Conservation (phyloP, 73 alveolate species). For the Uronychia binucleata region DNA sequence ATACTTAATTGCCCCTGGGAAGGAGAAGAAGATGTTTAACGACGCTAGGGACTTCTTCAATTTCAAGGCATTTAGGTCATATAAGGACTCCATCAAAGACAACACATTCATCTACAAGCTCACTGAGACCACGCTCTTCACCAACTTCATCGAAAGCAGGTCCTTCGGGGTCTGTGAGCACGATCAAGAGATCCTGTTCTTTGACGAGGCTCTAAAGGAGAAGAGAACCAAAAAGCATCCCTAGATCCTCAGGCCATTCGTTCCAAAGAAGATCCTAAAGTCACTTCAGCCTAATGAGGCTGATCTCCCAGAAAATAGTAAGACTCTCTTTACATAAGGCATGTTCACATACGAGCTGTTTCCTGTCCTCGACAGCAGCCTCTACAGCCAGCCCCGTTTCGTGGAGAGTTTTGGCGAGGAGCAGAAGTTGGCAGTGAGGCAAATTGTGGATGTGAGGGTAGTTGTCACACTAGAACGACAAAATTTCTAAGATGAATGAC, state of each 20-base stretch:
- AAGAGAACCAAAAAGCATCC: constrained; percentile 70
- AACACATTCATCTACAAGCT: constrained; percentile 55
- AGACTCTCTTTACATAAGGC: too few relatives aligned
- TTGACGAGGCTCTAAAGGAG: constrained; percentile 51
- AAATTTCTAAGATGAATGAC: constrained; percentile 59
- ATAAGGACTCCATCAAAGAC: constrained; percentile 54
- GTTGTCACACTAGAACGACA: constrained; percentile 24
- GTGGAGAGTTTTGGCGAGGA: constrained; percentile 43
- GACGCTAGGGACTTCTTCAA: constrained; percentile 76
- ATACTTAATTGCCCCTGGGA: constrained; percentile 65
- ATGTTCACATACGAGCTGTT: constrained; percentile 50
- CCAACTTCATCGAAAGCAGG: constrained; percentile 70
- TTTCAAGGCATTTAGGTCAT: constrained; percentile 38
- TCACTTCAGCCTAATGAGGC: constrained; percentile 59
- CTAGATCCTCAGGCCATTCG: constrained; percentile 34
- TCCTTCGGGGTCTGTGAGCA: constrained; percentile 56
- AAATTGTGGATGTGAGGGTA: constrained; percentile 6
- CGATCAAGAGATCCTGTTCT: constrained; percentile 60
- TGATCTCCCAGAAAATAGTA: constrained; percentile 43
- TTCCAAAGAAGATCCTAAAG: constrained; percentile 57
- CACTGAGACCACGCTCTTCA: constrained; percentile 72
- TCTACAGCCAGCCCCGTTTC: constrained; percentile 47
- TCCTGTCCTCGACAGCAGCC: constrained; percentile 48
- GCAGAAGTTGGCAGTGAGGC: constrained; percentile 3
- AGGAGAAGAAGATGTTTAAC: constrained; percentile 43